Percentiles rank a stretch among this genome's conserved stretches.
phyloP scores from a whole-genome alignment of 2,329 filamentous ascomycete species.

The Xylariaceae sp. region DNA sequence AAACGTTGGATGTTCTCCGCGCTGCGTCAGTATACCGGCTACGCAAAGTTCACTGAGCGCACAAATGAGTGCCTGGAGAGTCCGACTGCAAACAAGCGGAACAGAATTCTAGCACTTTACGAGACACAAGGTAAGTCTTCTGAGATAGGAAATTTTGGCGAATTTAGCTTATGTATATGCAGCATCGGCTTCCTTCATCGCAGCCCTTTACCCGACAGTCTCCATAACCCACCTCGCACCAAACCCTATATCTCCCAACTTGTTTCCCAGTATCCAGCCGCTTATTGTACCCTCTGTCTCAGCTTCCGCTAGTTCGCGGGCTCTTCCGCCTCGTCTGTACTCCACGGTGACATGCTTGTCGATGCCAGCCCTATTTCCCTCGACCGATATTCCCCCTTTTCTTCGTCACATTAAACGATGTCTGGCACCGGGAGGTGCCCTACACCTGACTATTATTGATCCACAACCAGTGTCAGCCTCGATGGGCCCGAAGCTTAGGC shows the following conservation, averaged over 20 bases:
- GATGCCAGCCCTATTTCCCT: constrained; percentile 63
- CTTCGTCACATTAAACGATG: constrained; percentile 63
- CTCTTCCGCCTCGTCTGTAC: constrained; percentile 53
- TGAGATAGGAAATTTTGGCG: constrained; percentile 2
- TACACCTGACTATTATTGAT: constrained; percentile 69
- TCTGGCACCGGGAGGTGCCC: constrained; percentile 59
- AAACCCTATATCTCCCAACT: constrained; percentile 49
- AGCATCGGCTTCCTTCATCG: constrained; percentile 60
- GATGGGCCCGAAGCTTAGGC: constrained; percentile 62
- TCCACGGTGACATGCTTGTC: constrained; percentile 59
- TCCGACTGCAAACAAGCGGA: constrained; percentile 31
- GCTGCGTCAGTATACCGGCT: constrained; percentile 54
- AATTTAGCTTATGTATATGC: constrained; percentile 43
- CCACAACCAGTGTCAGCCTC: constrained; percentile 63
- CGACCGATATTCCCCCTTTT: constrained; percentile 61
- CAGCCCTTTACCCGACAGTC: constrained; percentile 49
- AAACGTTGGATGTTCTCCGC: constrained; percentile 68
- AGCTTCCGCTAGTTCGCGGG: constrained; percentile 43
- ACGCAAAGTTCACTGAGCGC: constrained; percentile 35
- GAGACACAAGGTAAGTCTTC: constrained; percentile 54
- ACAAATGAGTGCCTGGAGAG: constrained; percentile 19
- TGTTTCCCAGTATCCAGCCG: constrained; percentile 47
- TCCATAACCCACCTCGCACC: constrained; percentile 56
- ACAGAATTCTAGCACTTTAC: constrained; percentile 56
- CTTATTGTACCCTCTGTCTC: constrained; percentile 41